Evolutionary conservation across 225 moss, liverwort and hornwort genomes (phyloP).

Genomic region (Marchantia paleacea): DNA sequence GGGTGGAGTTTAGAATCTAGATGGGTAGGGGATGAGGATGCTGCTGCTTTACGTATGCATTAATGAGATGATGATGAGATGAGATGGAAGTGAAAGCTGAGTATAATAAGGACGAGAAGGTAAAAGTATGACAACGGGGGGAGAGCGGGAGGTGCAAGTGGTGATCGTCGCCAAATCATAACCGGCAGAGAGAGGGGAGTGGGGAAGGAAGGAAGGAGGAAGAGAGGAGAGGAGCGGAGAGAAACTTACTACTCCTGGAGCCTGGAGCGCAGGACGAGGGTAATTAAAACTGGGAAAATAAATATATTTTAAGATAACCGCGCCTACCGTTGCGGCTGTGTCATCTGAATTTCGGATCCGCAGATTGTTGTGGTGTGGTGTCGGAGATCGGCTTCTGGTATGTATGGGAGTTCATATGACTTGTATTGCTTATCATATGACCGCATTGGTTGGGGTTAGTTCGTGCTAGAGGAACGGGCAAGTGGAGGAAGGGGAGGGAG

Average conservation of each 20-base stretch:
- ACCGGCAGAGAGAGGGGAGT: not conserved
- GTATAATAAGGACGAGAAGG: slow-evolving; percentile 3
- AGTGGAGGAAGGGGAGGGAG: not conserved
- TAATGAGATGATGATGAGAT: slow-evolving; percentile 14
- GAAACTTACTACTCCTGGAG: not conserved
- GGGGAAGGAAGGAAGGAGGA: not conserved
- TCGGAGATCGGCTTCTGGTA: slow-evolving; percentile 4
- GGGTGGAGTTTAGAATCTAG: too few relatives aligned
- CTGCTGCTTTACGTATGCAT: slow-evolving; percentile 4
- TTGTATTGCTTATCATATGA: not conserved
- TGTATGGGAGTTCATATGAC: not conserved
- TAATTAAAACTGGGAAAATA: not conserved
- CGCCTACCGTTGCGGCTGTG: slow-evolving; percentile 14
- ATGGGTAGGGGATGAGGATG: not conserved
- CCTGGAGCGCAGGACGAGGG: not conserved
- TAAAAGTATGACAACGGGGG: not conserved
- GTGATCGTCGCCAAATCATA: not conserved
- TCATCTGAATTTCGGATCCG: slow-evolving; percentile 5
- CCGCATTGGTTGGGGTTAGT: not conserved
- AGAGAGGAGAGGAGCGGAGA: not conserved
- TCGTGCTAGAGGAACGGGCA: not conserved
- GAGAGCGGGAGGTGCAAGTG: not conserved
- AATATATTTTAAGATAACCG: not conserved
- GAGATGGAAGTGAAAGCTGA: not conserved
- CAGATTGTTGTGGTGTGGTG: not conserved